Conservation (phyloP, 1,284 basidiomycete species). For the Cystobasidium pallidum region DNA sequence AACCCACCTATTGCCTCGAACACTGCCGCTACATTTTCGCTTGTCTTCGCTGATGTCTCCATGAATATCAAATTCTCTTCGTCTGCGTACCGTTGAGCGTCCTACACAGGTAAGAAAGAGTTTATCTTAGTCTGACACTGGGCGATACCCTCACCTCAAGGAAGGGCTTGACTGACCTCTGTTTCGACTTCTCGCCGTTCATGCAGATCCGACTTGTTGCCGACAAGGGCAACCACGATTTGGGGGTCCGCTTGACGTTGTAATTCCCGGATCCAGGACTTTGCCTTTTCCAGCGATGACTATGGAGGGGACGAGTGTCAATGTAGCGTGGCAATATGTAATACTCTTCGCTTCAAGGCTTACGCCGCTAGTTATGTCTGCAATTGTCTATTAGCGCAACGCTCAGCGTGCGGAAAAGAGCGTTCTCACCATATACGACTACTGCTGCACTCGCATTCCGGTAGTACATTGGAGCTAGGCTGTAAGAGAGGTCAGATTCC, state of each 20-base stretch:
- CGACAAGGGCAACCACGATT: constrained; percentile 83
- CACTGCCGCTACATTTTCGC: constrained; percentile 84
- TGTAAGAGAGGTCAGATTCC: constrained; percentile 6
- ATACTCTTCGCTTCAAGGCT: not conserved
- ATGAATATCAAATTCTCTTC: constrained; percentile 95
- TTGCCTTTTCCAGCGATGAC: constrained; percentile 86
- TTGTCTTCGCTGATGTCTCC: constrained; percentile 93
- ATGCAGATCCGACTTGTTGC: constrained; percentile 89
- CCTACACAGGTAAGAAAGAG: constrained; percentile 56
- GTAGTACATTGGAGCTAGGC: constrained; percentile 83
- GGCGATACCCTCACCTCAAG: not conserved
- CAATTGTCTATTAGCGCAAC: constrained; percentile 12
- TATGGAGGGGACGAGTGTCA: constrained; percentile 45
- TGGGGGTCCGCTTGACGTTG: constrained; percentile 96
- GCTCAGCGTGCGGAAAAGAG: constrained; percentile 6
- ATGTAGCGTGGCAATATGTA: not conserved
- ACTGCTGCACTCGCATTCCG: constrained; percentile 67
- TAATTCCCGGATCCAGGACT: constrained; percentile 93
- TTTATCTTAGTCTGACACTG: not conserved
- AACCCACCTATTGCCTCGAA: constrained; percentile 80
- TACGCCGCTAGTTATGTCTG: constrained; percentile 29
- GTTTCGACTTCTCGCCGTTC: constrained; percentile 68
- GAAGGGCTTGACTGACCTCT: constrained; percentile 6
- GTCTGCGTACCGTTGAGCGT: constrained; percentile 89
- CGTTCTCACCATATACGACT: constrained; percentile 44